Conservation (phyloP, 768 basidiomycete species). For the Fomitopsis serialis region DNA sequence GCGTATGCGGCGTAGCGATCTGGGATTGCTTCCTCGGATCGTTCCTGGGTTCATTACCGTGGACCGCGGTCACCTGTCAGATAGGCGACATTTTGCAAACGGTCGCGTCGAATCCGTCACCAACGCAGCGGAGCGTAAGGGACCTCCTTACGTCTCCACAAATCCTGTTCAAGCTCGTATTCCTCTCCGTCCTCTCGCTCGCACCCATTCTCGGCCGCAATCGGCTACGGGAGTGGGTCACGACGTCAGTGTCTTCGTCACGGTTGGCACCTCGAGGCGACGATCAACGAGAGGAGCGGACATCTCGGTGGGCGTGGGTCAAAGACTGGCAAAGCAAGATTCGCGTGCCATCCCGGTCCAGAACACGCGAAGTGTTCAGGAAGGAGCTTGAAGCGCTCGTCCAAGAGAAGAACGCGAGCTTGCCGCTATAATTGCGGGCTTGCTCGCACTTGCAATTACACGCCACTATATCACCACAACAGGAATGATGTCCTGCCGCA, state of each 20-base stretch:
- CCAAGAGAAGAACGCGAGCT: conserved; percentile 41
- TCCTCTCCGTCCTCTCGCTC: conserved; percentile 78
- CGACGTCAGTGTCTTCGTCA: conserved; percentile 21
- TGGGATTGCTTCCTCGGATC: conserved; percentile 73
- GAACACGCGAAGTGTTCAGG: conserved; percentile 38
- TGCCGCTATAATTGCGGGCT: conserved; percentile 14
- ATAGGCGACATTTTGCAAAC: conserved; percentile 87
- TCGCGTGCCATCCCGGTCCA: conserved; percentile 46
- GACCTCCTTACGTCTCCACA: conserved; percentile 79
- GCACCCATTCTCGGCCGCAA: conserved; percentile 81
- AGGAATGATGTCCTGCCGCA: background rate
- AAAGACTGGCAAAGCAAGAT: conserved; percentile 63
- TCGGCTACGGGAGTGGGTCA: conserved; percentile 53
- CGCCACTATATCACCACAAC: background rate
- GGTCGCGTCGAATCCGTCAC: conserved; percentile 65
- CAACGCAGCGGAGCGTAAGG: conserved; percentile 74
- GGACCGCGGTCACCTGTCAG: conserved; percentile 90
- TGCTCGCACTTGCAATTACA: background rate
- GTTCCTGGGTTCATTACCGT: conserved; percentile 81
- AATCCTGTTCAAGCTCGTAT: conserved; percentile 77
- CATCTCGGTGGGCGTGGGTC: conserved; percentile 57
- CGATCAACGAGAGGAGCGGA: conserved; percentile 25
- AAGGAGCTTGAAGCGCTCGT: conserved; percentile 46
- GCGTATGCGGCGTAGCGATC: conserved; percentile 79
- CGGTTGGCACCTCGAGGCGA: conserved; percentile 11